Conservation (phyloP, 352 stramenopile genomes). For the Phytophthora fragariaefolia region DNA sequence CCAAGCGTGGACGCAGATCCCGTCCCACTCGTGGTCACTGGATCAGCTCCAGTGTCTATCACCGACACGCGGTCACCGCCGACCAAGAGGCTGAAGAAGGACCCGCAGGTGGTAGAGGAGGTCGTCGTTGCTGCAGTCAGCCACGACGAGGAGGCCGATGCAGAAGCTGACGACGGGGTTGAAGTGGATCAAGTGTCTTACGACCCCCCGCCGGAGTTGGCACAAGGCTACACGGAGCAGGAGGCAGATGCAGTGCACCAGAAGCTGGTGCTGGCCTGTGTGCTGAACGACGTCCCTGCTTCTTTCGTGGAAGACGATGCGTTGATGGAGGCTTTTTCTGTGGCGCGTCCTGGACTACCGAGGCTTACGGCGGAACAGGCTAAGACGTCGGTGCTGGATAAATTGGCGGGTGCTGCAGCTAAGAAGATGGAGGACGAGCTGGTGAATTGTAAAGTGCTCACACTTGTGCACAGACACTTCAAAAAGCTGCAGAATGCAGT, state of each 20-base stretch:
- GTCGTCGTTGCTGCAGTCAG: neutral
- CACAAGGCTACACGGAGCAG: neutral
- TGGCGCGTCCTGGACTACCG: conserved; percentile 37
- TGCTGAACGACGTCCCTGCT: conserved; percentile 44
- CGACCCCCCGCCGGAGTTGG: neutral
- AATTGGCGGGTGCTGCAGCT: conserved; percentile 22
- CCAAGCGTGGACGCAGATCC: too few relatives aligned
- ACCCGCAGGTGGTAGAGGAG: conserved; percentile 1
- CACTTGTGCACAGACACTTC: conserved; percentile 34
- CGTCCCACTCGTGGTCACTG: conserved; percentile 5
- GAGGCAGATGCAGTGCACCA: conserved; percentile 36
- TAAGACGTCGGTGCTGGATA: conserved; percentile 28
- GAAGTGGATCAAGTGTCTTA: neutral
- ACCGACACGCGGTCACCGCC: neutral
- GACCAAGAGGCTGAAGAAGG: conserved; percentile 1
- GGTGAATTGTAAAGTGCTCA: conserved; percentile 30
- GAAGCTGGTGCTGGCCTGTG: conserved; percentile 51
- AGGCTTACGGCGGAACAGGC: conserved; percentile 22
- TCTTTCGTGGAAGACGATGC: conserved; percentile 48
- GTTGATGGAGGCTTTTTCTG: conserved; percentile 40
- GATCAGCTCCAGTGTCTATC: neutral
- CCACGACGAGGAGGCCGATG: neutral
- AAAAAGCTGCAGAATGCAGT: neutral
- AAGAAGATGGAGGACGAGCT: conserved; percentile 19
- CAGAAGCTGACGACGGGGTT: neutral